Conservation (phyloP, 2,329 filamentous ascomycete genomes). For the Sporothrix sp. region DNA sequence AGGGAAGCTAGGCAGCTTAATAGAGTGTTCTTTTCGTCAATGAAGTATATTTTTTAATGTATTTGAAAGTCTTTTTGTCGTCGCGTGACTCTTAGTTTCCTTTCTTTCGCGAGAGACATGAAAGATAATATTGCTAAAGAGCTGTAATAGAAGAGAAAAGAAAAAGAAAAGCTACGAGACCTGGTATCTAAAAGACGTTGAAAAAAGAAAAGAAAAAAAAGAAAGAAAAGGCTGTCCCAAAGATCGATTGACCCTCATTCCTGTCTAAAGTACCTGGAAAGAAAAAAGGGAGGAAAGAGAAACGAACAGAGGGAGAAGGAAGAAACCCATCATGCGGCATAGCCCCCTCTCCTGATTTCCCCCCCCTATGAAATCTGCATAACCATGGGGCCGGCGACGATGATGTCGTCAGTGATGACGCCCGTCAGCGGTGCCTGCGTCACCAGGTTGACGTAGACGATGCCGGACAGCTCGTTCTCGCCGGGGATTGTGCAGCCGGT, state of each 20-base stretch:
- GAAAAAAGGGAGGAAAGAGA: not conserved
- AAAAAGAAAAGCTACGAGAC: conserved; percentile 1
- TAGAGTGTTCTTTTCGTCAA: too few species aligned
- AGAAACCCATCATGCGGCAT: too few species aligned
- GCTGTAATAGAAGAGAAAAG: not conserved
- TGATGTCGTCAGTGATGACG: conserved; percentile 50
- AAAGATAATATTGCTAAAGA: not conserved
- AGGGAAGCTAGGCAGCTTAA: too few species aligned
- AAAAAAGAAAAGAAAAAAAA: conserved; percentile 5
- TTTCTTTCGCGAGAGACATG: too few species aligned
- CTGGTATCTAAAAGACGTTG: not conserved
- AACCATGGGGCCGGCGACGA: conserved; percentile 55
- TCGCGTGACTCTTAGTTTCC: too few species aligned
- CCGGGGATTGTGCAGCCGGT: conserved; percentile 52
- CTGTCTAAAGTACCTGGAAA: conserved; percentile 5
- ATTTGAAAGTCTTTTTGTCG: too few species aligned
- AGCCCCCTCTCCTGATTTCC: not conserved
- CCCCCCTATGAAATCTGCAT: conserved; percentile 37
- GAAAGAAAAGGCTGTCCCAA: not conserved
- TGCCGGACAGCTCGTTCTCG: conserved; percentile 42
- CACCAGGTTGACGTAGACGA: conserved; percentile 59
- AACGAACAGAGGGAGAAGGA: not conserved
- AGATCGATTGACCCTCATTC: conserved; percentile 7
- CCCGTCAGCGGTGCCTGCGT: conserved; percentile 41
- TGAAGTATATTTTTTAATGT: too few species aligned